Evolutionary conservation across 177 flowering plant genomes (phyloP).

Genomic region (Vitis hybrid): DNA sequence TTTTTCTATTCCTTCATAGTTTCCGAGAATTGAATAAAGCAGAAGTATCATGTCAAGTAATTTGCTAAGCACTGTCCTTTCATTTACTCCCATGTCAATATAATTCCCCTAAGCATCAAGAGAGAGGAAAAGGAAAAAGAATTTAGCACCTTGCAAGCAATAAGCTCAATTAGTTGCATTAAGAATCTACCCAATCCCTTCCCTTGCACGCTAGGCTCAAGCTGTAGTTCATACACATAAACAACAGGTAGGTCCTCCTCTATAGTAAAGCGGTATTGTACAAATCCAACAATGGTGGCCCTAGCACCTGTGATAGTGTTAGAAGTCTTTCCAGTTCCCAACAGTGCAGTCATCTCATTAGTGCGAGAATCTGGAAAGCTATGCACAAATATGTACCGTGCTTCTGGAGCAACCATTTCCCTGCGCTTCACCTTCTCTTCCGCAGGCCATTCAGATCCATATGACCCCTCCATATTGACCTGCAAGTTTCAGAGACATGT

Average conservation of each 20-base stretch:
- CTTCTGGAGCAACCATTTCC: constrained; percentile 86
- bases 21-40: neutral
- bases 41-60: neutral
- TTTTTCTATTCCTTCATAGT: too few species aligned
- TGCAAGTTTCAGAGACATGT: constrained; percentile 18
- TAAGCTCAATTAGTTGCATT: constrained; percentile 85
- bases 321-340: constrained; percentile 10
- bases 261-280: constrained; percentile 71
- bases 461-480: constrained; percentile 81
- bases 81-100: neutral
- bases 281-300: constrained; percentile 70
- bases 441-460: constrained; percentile 71
- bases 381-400: constrained; percentile 75
- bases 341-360: constrained; percentile 10
- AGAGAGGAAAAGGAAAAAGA: neutral
- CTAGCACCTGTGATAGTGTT: constrained; percentile 18
- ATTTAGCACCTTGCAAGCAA: constrained; percentile 69
- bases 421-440: constrained; percentile 86
- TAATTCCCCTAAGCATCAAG: neutral
- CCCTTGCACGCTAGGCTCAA: constrained; percentile 71
- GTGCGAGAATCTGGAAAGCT: constrained; percentile 29
- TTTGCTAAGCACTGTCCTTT: neutral
- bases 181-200: constrained; percentile 83
- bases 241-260: constrained; percentile 92
- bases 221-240: constrained; percentile 90